phyloP scores from a whole-genome alignment of 2,329 filamentous ascomycete genomes.

The Fusarium musae region DNA sequence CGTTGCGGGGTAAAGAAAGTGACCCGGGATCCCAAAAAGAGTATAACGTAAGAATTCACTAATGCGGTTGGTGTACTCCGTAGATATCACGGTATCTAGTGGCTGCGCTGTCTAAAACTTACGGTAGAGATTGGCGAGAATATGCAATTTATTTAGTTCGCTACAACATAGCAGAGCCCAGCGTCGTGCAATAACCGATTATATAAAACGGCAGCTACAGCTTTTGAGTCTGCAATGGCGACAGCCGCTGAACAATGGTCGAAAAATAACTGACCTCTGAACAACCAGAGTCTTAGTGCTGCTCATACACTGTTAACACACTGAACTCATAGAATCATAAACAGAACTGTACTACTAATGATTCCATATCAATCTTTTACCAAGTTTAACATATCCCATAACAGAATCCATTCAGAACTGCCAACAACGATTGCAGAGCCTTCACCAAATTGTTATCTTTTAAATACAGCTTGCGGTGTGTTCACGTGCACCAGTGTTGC shows the following conservation, averaged over 20 bases:
- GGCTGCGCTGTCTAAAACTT: not conserved
- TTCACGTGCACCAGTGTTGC: not conserved
- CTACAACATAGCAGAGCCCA: not conserved
- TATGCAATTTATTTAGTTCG: not conserved
- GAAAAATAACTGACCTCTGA: not conserved
- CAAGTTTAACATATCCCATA: not conserved
- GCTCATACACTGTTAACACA: not conserved
- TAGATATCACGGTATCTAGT: not conserved
- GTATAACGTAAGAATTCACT: not conserved
- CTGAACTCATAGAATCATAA: not conserved
- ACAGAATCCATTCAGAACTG: not conserved
- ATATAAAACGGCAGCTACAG: not conserved
- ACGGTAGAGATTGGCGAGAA: not conserved
- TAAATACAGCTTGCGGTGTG: too few species aligned
- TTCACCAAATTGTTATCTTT: too few species aligned
- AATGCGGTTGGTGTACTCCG: too few species aligned
- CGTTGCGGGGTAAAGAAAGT: not conserved
- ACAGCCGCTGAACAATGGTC: not conserved
- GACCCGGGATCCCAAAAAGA: not conserved
- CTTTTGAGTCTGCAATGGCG: not conserved
- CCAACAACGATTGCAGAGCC: not conserved
- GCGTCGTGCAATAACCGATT: not conserved
- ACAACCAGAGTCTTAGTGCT: not conserved
- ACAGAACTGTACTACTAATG: not conserved
- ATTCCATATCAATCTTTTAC: not conserved